Percentiles rank a stretch among this genome's conserved stretches.
Evolutionary conservation across 352 stramenopile species (phyloP).

Genomic region (Pythium oligandrum): DNA sequence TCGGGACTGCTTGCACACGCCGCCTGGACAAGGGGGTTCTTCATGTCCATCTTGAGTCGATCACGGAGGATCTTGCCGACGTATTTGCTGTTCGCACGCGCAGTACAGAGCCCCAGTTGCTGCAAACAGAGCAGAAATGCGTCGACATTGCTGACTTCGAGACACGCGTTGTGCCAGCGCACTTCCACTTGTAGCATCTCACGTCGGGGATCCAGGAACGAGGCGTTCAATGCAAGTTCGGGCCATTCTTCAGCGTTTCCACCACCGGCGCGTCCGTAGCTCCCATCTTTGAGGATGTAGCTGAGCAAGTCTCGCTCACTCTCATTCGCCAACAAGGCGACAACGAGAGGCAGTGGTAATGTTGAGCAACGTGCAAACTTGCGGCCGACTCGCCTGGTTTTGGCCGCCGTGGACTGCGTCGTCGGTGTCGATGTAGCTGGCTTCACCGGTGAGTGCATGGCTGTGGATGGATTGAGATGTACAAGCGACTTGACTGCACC

Average conservation of each 20-base stretch:
- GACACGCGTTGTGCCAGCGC: conserved; percentile 39
- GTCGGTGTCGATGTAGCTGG: neutral
- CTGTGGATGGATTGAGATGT: conserved; percentile 8
- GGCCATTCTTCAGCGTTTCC: conserved; percentile 36
- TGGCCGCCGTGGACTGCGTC: neutral
- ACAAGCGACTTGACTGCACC: conserved; percentile 17
- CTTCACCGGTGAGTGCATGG: conserved; percentile 6
- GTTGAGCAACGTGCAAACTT: conserved; percentile 35
- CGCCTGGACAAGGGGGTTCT: conserved; percentile 34
- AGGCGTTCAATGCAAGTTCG: conserved; percentile 53
- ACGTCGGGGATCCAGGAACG: conserved; percentile 35
- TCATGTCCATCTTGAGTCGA: conserved; percentile 43
- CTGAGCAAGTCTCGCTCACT: conserved; percentile 46
- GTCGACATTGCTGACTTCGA: conserved; percentile 51
- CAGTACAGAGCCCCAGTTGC: conserved; percentile 49
- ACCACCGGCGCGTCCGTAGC: neutral
- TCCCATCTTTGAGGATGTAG: conserved; percentile 20
- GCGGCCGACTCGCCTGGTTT: neutral
- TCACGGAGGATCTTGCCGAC: conserved; percentile 55
- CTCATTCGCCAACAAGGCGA: conserved; percentile 65
- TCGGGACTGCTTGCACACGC: conserved; percentile 15
- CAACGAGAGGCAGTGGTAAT: conserved; percentile 46
- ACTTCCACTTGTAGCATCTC: conserved; percentile 54
- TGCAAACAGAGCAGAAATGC: conserved; percentile 61
- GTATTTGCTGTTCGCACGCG: conserved; percentile 42